Evolutionary conservation across 2,329 filamentous ascomycete genomes (phyloP).

Genomic region (Venturia asperata): DNA sequence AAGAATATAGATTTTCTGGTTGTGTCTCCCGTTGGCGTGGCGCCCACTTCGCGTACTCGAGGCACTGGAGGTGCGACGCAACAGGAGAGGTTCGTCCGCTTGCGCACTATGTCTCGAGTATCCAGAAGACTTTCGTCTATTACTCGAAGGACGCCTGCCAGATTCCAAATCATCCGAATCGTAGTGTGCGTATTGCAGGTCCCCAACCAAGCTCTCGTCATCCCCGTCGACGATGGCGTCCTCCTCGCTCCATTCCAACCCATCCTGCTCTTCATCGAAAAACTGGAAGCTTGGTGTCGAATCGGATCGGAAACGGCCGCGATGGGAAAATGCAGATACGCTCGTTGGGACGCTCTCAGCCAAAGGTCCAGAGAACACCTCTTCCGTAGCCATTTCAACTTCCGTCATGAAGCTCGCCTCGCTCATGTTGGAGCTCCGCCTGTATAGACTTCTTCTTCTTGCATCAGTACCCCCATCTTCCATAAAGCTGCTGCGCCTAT

Average conservation of each 20-base stretch:
- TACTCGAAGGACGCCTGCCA: conserved; percentile 30
- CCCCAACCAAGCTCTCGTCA: conserved; percentile 26
- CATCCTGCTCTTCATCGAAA: conserved; percentile 60
- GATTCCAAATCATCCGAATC: conserved; percentile 37
- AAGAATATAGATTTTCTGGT: conserved; percentile 86
- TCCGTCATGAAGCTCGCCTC: conserved; percentile 78
- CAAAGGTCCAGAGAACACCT: conserved; percentile 88
- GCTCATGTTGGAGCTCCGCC: conserved; percentile 63
- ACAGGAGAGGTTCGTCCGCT: conserved; percentile 56
- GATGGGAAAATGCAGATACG: conserved; percentile 83
- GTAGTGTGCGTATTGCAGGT: conserved; percentile 30
- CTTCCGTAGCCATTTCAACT: conserved; percentile 97
- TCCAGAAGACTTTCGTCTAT: conserved; percentile 55
- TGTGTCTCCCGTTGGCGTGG: conserved; percentile 53
- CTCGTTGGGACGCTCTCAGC: conserved; percentile 95
- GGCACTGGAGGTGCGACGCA: conserved; percentile 27
- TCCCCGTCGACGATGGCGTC: conserved; percentile 18
- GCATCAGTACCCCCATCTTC: conserved; percentile 22
- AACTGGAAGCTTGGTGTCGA: conserved; percentile 87
- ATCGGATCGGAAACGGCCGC: conserved; percentile 63
- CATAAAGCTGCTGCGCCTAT: conserved; percentile 26
- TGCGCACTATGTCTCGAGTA: conserved; percentile 53
- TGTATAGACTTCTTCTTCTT: conserved; percentile 46
- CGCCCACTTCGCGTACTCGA: conserved; percentile 17
- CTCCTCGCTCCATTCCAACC: conserved; percentile 29